Base-by-base conservation (phyloP, 441 rosid species). In the Pelargonium hybrid region DNA sequence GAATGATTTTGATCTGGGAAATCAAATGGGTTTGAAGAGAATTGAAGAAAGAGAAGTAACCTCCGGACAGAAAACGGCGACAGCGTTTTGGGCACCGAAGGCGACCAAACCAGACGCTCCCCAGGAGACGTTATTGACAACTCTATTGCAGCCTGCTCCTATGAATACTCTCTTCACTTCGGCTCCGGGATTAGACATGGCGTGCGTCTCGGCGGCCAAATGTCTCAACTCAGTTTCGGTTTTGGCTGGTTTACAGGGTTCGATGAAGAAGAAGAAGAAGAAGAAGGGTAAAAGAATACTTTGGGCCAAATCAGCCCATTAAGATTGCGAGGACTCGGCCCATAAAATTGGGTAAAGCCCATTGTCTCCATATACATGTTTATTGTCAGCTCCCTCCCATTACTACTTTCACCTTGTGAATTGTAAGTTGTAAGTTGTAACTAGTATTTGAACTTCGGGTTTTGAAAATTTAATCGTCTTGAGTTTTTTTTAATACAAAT, bases 71-170 rank as follows among this genome's bases (percentile, higher is more conserved):
- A 90, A 93, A 65, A 93, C 73, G 69, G 95, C 85, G 73, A 93
- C 92, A 41, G 92, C 95, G 78, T 88, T 90, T 70, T 91, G 97
- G 69, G 93, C 81, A 79, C 97, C 98, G 65, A 87, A 91, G 26
- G 97, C 80, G 64, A 91, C 88, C 62, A 91, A 84, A 81, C 75
- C 88, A 72, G 75, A 88, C 74, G 93, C 92, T 31, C 97, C 98
- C 97, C 98, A 93, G 20, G 98, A 93, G 48, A 90, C 88, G 80
- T 91, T 93, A 75, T 90, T 91, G 52, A 93, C 95, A 20, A 88
- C 79, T 75, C 97, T 82, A 80, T 91, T 93, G 89, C 98, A 93
- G 63, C 96, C 97, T 62, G 97, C 96, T 82, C 91, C 96, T 66
- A 90, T 86, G 79, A 93, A 91, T 75, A 82, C 83, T 67, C 87